These are phyloP conservation scores for Anethum foeniculum DNA, from an alignment of 140 eudicot genomes.

Conservation along the genomic window DNA sequence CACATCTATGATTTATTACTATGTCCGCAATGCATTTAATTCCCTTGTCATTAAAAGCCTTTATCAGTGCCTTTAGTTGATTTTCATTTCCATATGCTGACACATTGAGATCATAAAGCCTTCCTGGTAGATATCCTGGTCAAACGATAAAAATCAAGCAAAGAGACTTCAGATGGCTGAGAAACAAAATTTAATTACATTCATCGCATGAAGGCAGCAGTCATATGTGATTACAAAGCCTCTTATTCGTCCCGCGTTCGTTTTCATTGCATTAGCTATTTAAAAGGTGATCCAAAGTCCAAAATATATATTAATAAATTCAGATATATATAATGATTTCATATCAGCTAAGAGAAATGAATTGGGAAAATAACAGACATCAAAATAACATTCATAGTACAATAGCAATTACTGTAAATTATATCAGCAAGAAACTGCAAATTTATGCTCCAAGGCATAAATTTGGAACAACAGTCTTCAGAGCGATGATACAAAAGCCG, in stretches of 20 bases:
- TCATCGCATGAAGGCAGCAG: not conserved
- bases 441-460: no score
- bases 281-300: not conserved
- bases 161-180: not conserved
- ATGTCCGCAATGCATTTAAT: conserved; percentile 66
- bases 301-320: not conserved
- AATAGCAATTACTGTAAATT: not conserved
- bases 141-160: not conserved
- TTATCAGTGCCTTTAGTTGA: conserved; percentile 37
- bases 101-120: conserved; percentile 57
- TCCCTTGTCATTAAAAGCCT: conserved; percentile 41
- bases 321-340: not conserved
- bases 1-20: conserved; percentile 69
- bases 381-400: not conserved
- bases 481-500: not conserved
- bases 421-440: not conserved
- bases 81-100: conserved; percentile 48
- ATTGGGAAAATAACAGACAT: not conserved
- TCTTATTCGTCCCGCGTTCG: not conserved
- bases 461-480: no score
- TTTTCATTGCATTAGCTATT: not conserved
- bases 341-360: not conserved
- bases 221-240: not conserved
- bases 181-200: not conserved
- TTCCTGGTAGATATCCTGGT: conserved; percentile 68